Evolutionary conservation across 108 stramenopile species (phyloP).

Genomic region (Nannochloropsis salina): DNA sequence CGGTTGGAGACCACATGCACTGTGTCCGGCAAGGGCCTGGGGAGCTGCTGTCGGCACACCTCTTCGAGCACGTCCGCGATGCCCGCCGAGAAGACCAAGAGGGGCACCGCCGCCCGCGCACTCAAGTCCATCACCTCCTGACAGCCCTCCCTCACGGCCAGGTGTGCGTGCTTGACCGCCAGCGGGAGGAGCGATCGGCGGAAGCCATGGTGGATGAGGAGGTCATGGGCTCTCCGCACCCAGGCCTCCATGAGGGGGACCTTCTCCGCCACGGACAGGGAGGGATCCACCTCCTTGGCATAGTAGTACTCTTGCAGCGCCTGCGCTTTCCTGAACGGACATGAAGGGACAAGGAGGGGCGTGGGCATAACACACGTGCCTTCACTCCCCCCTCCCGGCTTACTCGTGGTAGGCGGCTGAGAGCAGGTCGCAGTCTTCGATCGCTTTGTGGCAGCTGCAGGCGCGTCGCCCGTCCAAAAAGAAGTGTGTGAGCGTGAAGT

Average conservation of each 20-base stretch:
- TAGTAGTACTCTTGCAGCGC: neutral
- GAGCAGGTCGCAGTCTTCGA: conserved; percentile 33
- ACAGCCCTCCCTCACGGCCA: conserved; percentile 30
- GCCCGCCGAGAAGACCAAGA: conserved; percentile 43
- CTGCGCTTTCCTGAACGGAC: neutral
- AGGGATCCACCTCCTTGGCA: conserved; percentile 31
- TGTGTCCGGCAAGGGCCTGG: conserved; percentile 33
- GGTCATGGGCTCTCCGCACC: conserved; percentile 33
- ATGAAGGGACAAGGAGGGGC: neutral
- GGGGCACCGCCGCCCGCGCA: conserved; percentile 27
- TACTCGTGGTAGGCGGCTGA: conserved; percentile 26
- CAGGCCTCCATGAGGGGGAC: conserved; percentile 40
- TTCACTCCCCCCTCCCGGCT: neutral
- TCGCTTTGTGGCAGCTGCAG: conserved; percentile 36
- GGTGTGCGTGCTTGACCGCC: conserved; percentile 29
- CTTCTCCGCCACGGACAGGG: conserved; percentile 22
- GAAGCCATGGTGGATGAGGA: neutral
- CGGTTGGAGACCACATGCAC: conserved; percentile 40
- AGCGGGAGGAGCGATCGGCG: neutral
- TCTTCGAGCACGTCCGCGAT: conserved; percentile 44
- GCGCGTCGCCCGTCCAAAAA: conserved; percentile 32
- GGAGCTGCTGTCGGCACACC: conserved; percentile 29
- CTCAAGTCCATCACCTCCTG: conserved; percentile 22
- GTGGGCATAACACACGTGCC: conserved; percentile 27
- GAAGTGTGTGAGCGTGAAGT: conserved; percentile 45